A percentile compares a stretch with the other conserved stretches of the same genome.
phyloP scores from a whole-genome alignment of 176 grass and related monocot genomes.

The Carex scoparia region DNA sequence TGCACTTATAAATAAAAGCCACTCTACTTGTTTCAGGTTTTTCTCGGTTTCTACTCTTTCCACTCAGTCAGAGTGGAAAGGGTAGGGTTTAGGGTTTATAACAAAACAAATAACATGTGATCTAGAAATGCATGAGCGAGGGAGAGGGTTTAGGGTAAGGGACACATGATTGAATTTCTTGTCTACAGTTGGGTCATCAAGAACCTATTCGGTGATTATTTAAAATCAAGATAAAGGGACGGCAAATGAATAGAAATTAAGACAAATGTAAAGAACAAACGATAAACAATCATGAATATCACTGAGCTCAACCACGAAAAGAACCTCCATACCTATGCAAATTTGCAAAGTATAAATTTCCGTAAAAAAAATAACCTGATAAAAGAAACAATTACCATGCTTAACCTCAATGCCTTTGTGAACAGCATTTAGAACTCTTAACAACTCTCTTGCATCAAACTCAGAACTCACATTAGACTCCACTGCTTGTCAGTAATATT shows the following conservation, averaged over 20 bases:
- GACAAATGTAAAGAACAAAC: not conserved
- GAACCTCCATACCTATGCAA: not conserved
- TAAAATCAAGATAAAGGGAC: not conserved
- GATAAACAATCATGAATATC: not conserved
- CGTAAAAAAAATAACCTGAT: not conserved
- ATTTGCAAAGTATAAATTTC: not conserved
- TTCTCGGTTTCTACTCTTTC: too few species aligned
- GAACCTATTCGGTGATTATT: not conserved
- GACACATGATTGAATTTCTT: not conserved
- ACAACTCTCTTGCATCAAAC: slow-evolving; percentile 46
- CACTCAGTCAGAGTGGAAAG: too few species aligned
- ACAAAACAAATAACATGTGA: too few species aligned
- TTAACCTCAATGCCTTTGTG: slow-evolving; percentile 45
- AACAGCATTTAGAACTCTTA: slow-evolving; percentile 49
- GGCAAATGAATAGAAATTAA: not conserved
- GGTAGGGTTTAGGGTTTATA: too few species aligned
- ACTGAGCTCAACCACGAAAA: not conserved
- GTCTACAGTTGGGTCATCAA: not conserved
- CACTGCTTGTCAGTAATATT: slow-evolving; percentile 15
- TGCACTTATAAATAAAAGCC: too few species aligned
- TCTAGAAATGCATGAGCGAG: too few species aligned
- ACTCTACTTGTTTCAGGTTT: too few species aligned
- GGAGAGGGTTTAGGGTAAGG: too few species aligned
- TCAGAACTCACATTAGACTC: slow-evolving; percentile 24
- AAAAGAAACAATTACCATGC: slow-evolving; percentile 61